phyloP scores from a whole-genome alignment of 148 eudicot species.

The Chenopodium berlandieri region DNA sequence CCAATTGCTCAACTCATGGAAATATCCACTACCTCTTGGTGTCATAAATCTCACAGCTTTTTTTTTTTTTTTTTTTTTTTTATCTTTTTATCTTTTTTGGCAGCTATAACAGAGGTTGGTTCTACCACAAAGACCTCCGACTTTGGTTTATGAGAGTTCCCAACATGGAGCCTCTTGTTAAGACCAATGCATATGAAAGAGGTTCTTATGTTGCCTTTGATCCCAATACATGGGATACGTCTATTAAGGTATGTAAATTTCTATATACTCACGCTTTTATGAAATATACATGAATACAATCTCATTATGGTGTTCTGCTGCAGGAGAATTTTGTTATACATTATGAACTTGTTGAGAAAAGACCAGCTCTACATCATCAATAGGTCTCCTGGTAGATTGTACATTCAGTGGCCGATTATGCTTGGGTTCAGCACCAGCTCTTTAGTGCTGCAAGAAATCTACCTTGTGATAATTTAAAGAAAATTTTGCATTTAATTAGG shows the following conservation, averaged over 20 bases:
- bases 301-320: slow-evolving; percentile 13
- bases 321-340: slow-evolving; percentile 82
- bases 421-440: slow-evolving; percentile 7
- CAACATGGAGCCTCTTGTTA: slow-evolving; percentile 71
- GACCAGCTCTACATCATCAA: slow-evolving; percentile 65
- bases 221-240: slow-evolving; percentile 84
- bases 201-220: slow-evolving; percentile 79
- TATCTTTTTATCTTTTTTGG: no score
- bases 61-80: slow-evolving; percentile 5
- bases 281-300: not conserved
- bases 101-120: slow-evolving; percentile 86
- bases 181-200: slow-evolving; percentile 69
- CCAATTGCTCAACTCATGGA: not conserved
- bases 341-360: slow-evolving; percentile 74
- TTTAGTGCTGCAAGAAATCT: slow-evolving; percentile 9
- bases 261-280: not conserved
- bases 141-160: slow-evolving; percentile 63
- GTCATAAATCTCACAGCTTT: not conserved
- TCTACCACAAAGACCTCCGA: slow-evolving; percentile 77
- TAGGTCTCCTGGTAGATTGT: slow-evolving; percentile 26
- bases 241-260: slow-evolving; percentile 54
- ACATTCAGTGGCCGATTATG: slow-evolving; percentile 15
- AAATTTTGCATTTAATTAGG: slow-evolving; percentile 24
- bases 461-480: slow-evolving; percentile 8
- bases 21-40: not conserved